These are phyloP conservation scores for Puccinia hordei DNA, from an alignment of 1,284 basidiomycete genomes.

Conservation along the genomic window DNA sequence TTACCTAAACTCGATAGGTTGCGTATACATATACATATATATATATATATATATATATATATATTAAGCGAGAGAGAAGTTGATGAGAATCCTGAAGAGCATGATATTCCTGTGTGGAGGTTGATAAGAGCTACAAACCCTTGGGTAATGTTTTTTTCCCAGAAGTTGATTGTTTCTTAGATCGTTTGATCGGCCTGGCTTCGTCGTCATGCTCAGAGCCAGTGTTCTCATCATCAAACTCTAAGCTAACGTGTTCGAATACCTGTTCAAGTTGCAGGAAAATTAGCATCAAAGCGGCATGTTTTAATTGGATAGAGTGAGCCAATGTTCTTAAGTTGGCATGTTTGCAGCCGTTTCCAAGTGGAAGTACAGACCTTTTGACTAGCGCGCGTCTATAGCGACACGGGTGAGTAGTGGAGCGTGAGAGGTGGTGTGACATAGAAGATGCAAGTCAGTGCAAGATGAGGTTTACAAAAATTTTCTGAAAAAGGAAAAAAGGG, in stretches of 20 bases:
- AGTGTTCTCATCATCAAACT: conserved; percentile 25
- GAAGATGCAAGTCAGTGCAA: background rate
- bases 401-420: background rate
- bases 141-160: conserved; percentile 14
- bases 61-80: background rate
- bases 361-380: conserved; percentile 34
- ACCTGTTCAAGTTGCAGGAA: conserved; percentile 5
- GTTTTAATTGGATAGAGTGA: background rate
- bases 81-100: background rate
- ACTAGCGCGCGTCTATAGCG: conserved; percentile 35
- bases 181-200: conserved; percentile 29
- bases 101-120: too few species aligned
- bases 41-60: background rate
- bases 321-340: background rate
- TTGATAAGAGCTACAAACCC: conserved; percentile 1
- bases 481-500: background rate
- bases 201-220: conserved; percentile 27
- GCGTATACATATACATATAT: too few species aligned
- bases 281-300: background rate
- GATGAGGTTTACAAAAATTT: background rate
- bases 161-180: conserved; percentile 44
- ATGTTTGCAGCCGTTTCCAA: background rate
- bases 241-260: conserved; percentile 24
- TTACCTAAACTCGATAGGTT: conserved; percentile 17
- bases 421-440: conserved; percentile 2